Percentiles rank a stretch among this genome's conserved stretches.
These are phyloP conservation scores for Fusarium nygamai DNA, from an alignment of 2,329 filamentous ascomycete species.

Conservation along the genomic window DNA sequence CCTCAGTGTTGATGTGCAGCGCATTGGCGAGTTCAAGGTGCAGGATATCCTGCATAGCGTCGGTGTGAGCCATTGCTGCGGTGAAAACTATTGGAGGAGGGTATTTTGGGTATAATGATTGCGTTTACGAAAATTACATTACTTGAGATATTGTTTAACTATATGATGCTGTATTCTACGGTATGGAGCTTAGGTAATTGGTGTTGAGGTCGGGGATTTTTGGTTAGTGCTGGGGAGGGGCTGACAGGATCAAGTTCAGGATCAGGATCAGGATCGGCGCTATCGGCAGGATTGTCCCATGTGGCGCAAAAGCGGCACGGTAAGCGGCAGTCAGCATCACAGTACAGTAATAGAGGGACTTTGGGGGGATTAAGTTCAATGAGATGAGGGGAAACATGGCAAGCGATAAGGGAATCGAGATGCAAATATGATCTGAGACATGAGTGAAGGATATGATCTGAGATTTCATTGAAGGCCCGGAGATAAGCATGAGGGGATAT, in stretches of 20 bases:
- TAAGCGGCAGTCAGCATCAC: background rate
- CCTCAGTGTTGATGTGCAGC: background rate
- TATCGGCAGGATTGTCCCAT: background rate
- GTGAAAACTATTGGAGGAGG: background rate
- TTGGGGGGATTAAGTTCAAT: background rate
- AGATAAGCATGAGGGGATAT: background rate
- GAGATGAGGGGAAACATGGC: background rate
- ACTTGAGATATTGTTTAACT: background rate
- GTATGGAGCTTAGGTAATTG: background rate
- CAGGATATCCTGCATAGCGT: background rate
- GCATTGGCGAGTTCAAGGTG: background rate
- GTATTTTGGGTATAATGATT: background rate
- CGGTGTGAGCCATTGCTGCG: background rate
- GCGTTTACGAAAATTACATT: background rate
- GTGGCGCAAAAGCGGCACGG: background rate
- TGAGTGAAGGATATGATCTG: background rate
- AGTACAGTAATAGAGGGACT: background rate
- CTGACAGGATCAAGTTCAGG: background rate
- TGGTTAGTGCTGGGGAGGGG: background rate
- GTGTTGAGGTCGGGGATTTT: background rate
- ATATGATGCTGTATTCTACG: background rate
- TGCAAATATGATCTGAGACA: background rate
- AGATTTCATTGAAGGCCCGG: background rate
- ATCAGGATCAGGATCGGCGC: slow-evolving; percentile 2
- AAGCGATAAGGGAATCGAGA: background rate